These are phyloP conservation scores for Phialophora chinensis DNA, from an alignment of 2,329 filamentous ascomycete species.

Conservation along the genomic window DNA sequence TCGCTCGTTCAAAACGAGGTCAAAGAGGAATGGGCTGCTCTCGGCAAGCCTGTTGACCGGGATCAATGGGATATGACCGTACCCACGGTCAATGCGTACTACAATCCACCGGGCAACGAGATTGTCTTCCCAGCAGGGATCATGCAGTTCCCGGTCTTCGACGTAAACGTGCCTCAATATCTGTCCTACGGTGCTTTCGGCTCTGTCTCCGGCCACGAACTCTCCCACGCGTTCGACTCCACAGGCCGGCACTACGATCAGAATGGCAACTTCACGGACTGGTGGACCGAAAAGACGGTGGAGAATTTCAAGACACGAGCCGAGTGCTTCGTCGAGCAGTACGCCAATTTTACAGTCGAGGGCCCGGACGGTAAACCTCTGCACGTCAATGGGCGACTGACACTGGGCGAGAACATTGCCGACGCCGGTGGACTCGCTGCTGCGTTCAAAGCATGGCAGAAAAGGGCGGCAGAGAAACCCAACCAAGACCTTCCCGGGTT, in stretches of 20 bases:
- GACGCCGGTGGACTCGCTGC: constrained; percentile 71
- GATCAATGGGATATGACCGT: constrained; percentile 66
- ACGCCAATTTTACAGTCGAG: constrained; percentile 64
- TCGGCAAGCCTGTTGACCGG: constrained; percentile 66
- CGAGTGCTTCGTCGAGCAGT: constrained; percentile 72
- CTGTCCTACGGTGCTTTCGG: constrained; percentile 73
- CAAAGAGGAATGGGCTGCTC: constrained; percentile 60
- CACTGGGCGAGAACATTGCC: constrained; percentile 73
- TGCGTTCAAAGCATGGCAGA: constrained; percentile 70
- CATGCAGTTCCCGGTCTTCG: constrained; percentile 71
- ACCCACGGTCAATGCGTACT: constrained; percentile 68
- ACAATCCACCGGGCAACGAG: constrained; percentile 68
- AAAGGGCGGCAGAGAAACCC: constrained; percentile 58
- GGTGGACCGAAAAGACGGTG: constrained; percentile 69
- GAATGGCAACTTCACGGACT: constrained; percentile 68
- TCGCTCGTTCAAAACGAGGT: constrained; percentile 58
- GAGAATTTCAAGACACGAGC: constrained; percentile 64
- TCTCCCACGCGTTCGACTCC: constrained; percentile 73
- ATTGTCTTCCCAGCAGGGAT: constrained; percentile 74
- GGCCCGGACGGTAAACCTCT: constrained; percentile 60
- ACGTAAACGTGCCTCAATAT: constrained; percentile 67
- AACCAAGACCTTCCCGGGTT: constrained; percentile 65
- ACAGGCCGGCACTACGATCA: constrained; percentile 69
- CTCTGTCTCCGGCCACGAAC: constrained; percentile 70
- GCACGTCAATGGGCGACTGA: constrained; percentile 68